Percentiles rank a stretch among this genome's conserved stretches.
Evolutionary conservation across 345 rosid genomes (phyloP).

Genomic region (Iberis pinnata): DNA sequence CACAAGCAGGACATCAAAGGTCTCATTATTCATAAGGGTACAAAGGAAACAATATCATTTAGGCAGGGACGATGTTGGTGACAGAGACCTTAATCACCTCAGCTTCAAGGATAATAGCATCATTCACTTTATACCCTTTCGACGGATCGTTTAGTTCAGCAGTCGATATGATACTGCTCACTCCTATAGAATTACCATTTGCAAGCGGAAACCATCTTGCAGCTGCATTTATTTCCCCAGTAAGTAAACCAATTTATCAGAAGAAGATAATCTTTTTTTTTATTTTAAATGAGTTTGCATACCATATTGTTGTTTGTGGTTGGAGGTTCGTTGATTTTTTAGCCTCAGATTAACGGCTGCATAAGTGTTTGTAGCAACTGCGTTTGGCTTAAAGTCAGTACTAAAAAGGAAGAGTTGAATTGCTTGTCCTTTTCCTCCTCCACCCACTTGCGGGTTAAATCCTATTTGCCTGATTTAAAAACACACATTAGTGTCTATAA

Average conservation of each 20-base stretch:
- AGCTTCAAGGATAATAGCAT: constrained; percentile 38
- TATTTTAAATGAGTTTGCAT: constrained; percentile 15
- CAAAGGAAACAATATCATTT: no score
- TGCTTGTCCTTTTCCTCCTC: constrained; percentile 21
- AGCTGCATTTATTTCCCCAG: constrained; percentile 1
- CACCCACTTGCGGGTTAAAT: constrained; percentile 28
- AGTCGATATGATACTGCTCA: constrained; percentile 16
- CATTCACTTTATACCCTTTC: constrained; percentile 30
- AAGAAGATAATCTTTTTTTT: no score
- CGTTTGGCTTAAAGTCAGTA: constrained; percentile 18
- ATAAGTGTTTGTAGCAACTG: constrained; percentile 19
- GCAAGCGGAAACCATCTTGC: constrained; percentile 29
- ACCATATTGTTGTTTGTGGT: constrained; percentile 14
- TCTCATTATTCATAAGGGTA: constrained; percentile 3
- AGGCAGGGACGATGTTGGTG: constrained; percentile 21
- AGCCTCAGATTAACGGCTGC: constrained; percentile 26
- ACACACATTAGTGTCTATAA: no score
- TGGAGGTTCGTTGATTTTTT: constrained; percentile 23
- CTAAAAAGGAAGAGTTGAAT: constrained; percentile 16
- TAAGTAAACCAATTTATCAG: neutral
- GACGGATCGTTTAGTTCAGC: constrained; percentile 8
- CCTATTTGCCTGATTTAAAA: constrained; percentile 30
- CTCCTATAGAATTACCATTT: constrained; percentile 16
- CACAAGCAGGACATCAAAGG: neutral
- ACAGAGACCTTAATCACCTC: constrained; percentile 25